phyloP scores from a whole-genome alignment of 2,329 filamentous ascomycete genomes.

The Neonectria coccinea region DNA sequence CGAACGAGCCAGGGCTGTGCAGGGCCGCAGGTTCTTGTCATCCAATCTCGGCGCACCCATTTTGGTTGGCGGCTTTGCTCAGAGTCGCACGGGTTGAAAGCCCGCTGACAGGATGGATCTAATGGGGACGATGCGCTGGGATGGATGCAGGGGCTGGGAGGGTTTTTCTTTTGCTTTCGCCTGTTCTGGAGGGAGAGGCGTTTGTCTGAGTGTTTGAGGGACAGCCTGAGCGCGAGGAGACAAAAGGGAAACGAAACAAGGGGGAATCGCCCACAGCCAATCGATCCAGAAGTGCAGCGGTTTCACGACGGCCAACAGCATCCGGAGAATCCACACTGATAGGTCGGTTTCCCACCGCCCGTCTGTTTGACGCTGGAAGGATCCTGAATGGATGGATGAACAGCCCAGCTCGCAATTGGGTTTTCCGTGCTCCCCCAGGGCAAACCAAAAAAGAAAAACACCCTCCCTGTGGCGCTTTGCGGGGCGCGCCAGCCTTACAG shows the following conservation, averaged over 20 bases:
- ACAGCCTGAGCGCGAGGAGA: neutral
- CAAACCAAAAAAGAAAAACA: no score
- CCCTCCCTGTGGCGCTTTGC: constrained; percentile 3
- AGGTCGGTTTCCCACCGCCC: neutral
- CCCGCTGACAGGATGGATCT: neutral
- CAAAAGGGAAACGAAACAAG: constrained; percentile 1
- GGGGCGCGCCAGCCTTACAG: neutral
- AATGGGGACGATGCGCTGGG: neutral
- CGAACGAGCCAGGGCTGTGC: neutral
- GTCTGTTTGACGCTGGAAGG: neutral
- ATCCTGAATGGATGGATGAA: neutral
- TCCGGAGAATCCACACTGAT: neutral
- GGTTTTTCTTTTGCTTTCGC: neutral
- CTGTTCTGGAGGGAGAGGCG: neutral
- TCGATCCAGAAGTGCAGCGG: neutral
- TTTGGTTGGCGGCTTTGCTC: no score
- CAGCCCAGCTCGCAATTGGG: neutral
- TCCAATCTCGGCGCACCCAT: neutral
- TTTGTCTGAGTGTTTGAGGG: neutral
- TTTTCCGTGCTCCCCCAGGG: neutral
- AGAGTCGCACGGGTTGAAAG: neutral
- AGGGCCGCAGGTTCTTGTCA: neutral
- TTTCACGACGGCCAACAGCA: neutral
- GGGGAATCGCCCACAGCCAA: neutral
- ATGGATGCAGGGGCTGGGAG: neutral